Evolutionary conservation across 352 stramenopile species (phyloP), one percentile per base, ranked within the genome.

Genomic region (Phytophthora citricola): DNA sequence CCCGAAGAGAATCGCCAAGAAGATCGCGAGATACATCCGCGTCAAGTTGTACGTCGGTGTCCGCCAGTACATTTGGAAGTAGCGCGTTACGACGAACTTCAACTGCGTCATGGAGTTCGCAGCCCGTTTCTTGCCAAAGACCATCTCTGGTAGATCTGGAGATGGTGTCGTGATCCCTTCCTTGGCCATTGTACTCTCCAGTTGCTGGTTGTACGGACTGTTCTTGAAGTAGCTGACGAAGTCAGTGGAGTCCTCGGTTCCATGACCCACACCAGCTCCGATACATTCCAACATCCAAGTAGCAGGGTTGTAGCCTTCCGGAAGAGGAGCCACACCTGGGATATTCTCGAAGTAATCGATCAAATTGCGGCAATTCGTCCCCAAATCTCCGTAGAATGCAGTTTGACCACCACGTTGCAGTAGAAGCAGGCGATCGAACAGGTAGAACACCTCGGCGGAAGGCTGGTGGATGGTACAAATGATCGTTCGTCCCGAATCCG

Each of bases 351-450:
- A 58, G 39, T 58, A 58, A n/a, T 58, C 51, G 51, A 58, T 58
- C 24, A 81, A 17, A 5, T 63, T 77, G 22, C 53, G 49, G 11
- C 52, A 65, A 27, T 78, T 61, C 7, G 53, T 15, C 38, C 55
- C 69, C 10, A 85, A 48, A 10, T 81, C 68, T 12, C 77, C 77
- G 49, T 73, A 79, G 62, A 75, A 85, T 1, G 70, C 61, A 2
- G 60, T 75, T 26, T 66, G 43, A 14, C 77, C 75, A 26, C 76
- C 75, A 10, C 56, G 51, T 38, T 83, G 47, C 15, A 96, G 67
- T 2, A 96, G 64, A 47, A 94, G 77, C 1, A 93, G 40, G 40
- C 78, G 68, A 64, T 96, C 85, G 69, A 95, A 93, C 20, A 83
- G 40, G 24, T 40, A 49, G 29, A 58, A 58, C 4, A 58, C 51